These are phyloP conservation scores for Herpotrichia juniperi DNA, from an alignment of 2,329 filamentous ascomycete species.

Conservation along the genomic window DNA sequence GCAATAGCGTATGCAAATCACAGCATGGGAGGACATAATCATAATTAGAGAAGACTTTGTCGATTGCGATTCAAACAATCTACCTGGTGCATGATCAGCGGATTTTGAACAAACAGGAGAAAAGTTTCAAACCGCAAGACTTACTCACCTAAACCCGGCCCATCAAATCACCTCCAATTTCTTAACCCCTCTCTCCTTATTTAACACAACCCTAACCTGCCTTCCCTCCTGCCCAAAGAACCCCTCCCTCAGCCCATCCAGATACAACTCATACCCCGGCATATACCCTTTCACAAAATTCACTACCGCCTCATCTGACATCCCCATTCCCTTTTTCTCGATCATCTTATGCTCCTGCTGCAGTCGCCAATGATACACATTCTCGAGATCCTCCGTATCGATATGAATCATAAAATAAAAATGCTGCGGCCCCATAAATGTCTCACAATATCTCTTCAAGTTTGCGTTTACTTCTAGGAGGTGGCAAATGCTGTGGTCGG, in stretches of 20 bases:
- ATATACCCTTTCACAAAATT: constrained; percentile 72
- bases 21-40: too few species aligned
- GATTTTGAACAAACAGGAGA: too few species aligned
- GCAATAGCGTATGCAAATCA: too few species aligned
- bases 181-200: constrained; percentile 52
- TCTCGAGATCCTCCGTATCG: constrained; percentile 73
- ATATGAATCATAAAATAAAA: constrained; percentile 70
- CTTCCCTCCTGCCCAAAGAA: constrained; percentile 53
- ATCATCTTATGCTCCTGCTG: constrained; percentile 79
- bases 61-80: too few species aligned
- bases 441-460: constrained; percentile 57
- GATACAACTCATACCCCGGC: constrained; percentile 64
- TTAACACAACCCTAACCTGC: constrained; percentile 59
- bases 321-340: constrained; percentile 71
- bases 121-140: too few species aligned
- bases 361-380: constrained; percentile 83
- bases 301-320: constrained; percentile 81
- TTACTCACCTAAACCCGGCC: too few species aligned
- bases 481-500: constrained; percentile 61
- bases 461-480: constrained; percentile 65
- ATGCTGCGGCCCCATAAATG: constrained; percentile 49
- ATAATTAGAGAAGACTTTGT: too few species aligned
- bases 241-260: constrained; percentile 56
- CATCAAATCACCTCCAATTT: constrained; percentile 41
- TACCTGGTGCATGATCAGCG: too few species aligned